phyloP scores from a whole-genome alignment of 1,284 basidiomycete genomes.

The Abortiporus biennis region DNA sequence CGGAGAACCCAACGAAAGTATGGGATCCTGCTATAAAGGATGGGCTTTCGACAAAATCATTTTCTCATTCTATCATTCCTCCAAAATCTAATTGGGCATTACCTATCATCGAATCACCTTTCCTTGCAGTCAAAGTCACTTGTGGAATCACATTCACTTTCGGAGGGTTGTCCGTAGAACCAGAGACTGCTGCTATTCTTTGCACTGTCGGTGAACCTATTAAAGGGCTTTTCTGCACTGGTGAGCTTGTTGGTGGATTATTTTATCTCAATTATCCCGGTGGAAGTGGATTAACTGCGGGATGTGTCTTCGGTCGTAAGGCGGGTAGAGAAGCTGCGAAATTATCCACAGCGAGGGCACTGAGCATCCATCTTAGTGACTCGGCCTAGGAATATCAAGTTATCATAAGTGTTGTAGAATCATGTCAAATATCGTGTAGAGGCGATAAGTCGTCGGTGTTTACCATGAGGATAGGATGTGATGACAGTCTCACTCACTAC shows the following conservation, averaged over 20 bases:
- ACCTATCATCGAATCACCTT: slow-evolving; percentile 42
- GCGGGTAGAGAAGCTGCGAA: slow-evolving; percentile 45
- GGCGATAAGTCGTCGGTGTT: too few relatives aligned
- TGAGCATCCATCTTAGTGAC: too few relatives aligned
- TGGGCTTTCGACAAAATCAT: slow-evolving; percentile 41
- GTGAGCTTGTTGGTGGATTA: slow-evolving; percentile 61
- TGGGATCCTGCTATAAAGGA: slow-evolving; percentile 66
- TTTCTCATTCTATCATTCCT: slow-evolving; percentile 25
- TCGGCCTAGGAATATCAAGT: too few relatives aligned
- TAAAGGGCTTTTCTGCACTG: slow-evolving; percentile 52
- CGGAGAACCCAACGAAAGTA: slow-evolving; percentile 26
- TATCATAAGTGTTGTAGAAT: too few relatives aligned
- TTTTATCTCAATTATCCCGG: slow-evolving; percentile 63
- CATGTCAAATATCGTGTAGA: too few relatives aligned
- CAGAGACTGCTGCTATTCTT: slow-evolving; percentile 45
- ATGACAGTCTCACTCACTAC: too few relatives aligned
- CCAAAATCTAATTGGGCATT: slow-evolving; percentile 60
- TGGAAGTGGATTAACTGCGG: slow-evolving; percentile 61
- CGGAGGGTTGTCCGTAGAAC: slow-evolving; percentile 56
- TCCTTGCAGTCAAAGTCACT: slow-evolving; percentile 58
- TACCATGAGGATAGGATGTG: too few relatives aligned
- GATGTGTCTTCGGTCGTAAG: slow-evolving; percentile 60
- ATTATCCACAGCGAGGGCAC: too few relatives aligned
- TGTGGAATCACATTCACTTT: slow-evolving; percentile 72
- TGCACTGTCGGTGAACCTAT: slow-evolving; percentile 35